Evolutionary conservation across 306 rosid species (phyloP), one percentile per base, ranked within the genome.

Genomic region (Inga laurina): DNA sequence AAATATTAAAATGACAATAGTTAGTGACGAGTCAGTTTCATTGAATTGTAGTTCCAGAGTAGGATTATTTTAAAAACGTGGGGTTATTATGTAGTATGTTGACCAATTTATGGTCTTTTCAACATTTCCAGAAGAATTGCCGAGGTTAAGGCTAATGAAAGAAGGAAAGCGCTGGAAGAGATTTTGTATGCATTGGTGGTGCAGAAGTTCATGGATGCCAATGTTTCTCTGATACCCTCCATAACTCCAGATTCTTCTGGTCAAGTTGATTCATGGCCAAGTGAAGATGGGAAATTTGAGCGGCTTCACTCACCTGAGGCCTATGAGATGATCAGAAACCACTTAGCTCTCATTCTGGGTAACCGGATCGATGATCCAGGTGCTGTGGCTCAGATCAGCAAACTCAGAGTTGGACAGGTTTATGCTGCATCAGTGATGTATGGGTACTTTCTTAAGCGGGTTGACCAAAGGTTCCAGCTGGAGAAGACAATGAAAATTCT

Each of bases 361-460:
- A 87, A 89, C 84, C 85, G 94, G 56, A 46, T 83, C 13, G 89
- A 81, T 35, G 97, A 94, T 85, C 74, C 90, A 43, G 49, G 86
- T 66, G 85, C 95, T 7, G 82, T 89, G 51, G 97, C 94, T 22
- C 93, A 92, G 83, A 97, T 97, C 74, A 94, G 97, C 89, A 94
- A 94, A 84, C 93, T 97, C 49, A 88, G 97, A 85, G 93, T 91
- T 35, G 99, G 98, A 35, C 97, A 97, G 87, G 93, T 94, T 82
- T 97, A 94, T 88, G 98, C 98, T 0, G 97, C 99, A 44, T 94
- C 99, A 11, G 97, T 92, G 71, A 94, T 94, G 98, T 97, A 97
- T 78, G 98, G 99, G 71, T 96, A 92, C 89, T 92, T 96, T 84
- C 96, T 94, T 70, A 97, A 88, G 84, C 94, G 97, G 81, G 95